A percentile compares a stretch with the other conserved stretches of the same genome.
phyloP scores from a whole-genome alignment of 371 early-diverging fungal genomes.

The Fennellomyces sp. region DNA sequence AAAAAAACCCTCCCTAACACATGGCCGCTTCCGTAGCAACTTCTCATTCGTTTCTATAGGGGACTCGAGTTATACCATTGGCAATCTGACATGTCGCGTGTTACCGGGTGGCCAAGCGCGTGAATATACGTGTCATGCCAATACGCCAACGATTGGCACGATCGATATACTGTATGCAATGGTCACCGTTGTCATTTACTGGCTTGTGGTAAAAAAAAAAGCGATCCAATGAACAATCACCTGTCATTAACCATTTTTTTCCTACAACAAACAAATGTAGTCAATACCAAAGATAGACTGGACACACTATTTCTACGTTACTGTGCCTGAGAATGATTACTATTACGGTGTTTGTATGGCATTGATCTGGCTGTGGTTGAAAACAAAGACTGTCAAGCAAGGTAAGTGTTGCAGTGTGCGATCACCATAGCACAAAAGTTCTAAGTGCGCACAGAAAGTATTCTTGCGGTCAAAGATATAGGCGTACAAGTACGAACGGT shows the following conservation, averaged over 20 bases:
- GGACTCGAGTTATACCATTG: background rate
- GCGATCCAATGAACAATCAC: background rate
- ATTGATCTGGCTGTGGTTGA: background rate
- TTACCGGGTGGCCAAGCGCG: slow-evolving; percentile 24
- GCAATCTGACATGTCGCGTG: slow-evolving; percentile 19
- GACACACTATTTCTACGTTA: background rate
- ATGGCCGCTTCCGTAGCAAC: too few species aligned
- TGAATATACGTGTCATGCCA: slow-evolving; percentile 21
- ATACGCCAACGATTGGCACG: background rate
- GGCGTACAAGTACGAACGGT: slow-evolving; percentile 72
- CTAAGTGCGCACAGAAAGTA: slow-evolving; percentile 48
- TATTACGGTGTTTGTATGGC: background rate
- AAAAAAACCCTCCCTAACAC: too few species aligned
- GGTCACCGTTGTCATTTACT: background rate
- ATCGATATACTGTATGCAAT: slow-evolving; percentile 7
- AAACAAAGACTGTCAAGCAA: slow-evolving; percentile 6
- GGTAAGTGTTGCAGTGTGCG: too few species aligned
- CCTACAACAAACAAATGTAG: background rate
- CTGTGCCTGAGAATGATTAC: background rate
- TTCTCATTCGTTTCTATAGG: too few species aligned
- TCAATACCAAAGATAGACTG: background rate
- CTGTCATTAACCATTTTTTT: background rate
- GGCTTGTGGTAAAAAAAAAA: background rate
- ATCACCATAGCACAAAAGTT: background rate
- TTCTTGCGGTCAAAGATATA: slow-evolving; percentile 66